Conservation (phyloP, 1,284 basidiomycete genomes). For the Melampsora abietis-canadensis region DNA sequence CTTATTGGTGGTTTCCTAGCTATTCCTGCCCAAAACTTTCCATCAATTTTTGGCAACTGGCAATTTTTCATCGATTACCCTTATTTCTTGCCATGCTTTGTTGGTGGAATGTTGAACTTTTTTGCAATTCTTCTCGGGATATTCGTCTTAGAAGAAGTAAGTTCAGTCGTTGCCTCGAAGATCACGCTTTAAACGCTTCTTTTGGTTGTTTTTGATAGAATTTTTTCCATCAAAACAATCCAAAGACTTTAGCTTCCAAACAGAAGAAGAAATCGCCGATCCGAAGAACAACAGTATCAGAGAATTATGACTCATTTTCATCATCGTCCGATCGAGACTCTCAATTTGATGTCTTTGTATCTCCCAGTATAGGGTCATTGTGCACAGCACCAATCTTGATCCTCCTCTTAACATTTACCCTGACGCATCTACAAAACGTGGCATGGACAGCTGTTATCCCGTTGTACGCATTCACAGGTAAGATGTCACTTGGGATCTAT, state of each 20-base stretch:
- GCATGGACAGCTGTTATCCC: constrained; percentile 32
- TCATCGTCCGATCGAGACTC: not conserved
- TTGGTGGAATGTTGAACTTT: constrained; percentile 21
- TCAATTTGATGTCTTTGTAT: too few species aligned
- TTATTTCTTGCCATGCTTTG: constrained; percentile 39
- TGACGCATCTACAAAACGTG: constrained; percentile 30
- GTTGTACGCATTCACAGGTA: constrained; percentile 29
- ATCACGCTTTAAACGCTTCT: not conserved
- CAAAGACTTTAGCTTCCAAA: not conserved
- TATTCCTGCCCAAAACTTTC: constrained; percentile 32
- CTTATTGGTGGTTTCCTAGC: constrained; percentile 35
- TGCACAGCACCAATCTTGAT: constrained; percentile 32
- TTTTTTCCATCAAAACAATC: too few species aligned
- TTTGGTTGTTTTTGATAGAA: not conserved
- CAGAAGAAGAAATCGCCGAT: constrained; percentile 20
- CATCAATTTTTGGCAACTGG: constrained; percentile 13
- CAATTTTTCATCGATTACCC: constrained; percentile 27
- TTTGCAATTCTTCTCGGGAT: constrained; percentile 17
- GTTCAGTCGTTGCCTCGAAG: not conserved
- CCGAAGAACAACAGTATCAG: not conserved
- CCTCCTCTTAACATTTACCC: constrained; percentile 9
- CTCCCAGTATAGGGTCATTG: constrained; percentile 22
- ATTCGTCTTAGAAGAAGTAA: constrained; percentile 38
- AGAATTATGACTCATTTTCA: not conserved
- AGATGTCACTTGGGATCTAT: not conserved